phyloP scores from a whole-genome alignment of 257 asterid species.

The Knoxia roxburghii region DNA sequence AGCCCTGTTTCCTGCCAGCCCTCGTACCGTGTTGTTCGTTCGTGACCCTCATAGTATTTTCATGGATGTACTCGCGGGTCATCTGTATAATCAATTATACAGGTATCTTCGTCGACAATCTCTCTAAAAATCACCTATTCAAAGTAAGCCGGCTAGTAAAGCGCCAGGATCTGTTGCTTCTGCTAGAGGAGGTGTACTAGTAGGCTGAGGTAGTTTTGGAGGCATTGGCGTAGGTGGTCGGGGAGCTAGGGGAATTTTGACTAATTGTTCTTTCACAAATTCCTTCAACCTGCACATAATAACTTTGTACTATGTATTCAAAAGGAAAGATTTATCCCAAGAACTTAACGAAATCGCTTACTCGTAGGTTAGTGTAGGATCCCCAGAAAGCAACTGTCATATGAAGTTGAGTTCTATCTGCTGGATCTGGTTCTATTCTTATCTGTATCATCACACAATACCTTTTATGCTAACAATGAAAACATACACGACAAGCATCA shows the following conservation, averaged over 20 bases:
- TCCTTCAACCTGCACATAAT: constrained; percentile 64
- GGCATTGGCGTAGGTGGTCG: constrained; percentile 40
- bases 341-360: constrained; percentile 29
- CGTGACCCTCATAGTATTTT: constrained; percentile 19
- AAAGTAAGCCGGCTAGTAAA: constrained; percentile 77
- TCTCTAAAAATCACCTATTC: constrained; percentile 22
- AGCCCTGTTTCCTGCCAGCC: constrained; percentile 45
- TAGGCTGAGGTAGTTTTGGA: constrained; percentile 50
- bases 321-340: background rate
- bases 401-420: constrained; percentile 90
- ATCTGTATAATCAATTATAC: constrained; percentile 37
- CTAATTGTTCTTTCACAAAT: constrained; percentile 72
- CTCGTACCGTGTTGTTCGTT: constrained; percentile 28
- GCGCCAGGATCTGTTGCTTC: constrained; percentile 74
- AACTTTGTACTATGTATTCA: background rate
- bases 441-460: constrained; percentile 28
- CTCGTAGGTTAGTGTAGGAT: constrained; percentile 76
- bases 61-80: constrained; percentile 14
- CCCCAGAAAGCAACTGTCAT: constrained; percentile 90
- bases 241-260: constrained; percentile 50
- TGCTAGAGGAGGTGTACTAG: constrained; percentile 36
- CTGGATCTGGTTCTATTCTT: constrained; percentile 95
- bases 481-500: background rate
- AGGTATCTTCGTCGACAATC: constrained; percentile 17
- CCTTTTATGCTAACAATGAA: background rate